Conservation (phyloP, 2,329 filamentous ascomycete species). For the Aureobasidium zeae region DNA sequence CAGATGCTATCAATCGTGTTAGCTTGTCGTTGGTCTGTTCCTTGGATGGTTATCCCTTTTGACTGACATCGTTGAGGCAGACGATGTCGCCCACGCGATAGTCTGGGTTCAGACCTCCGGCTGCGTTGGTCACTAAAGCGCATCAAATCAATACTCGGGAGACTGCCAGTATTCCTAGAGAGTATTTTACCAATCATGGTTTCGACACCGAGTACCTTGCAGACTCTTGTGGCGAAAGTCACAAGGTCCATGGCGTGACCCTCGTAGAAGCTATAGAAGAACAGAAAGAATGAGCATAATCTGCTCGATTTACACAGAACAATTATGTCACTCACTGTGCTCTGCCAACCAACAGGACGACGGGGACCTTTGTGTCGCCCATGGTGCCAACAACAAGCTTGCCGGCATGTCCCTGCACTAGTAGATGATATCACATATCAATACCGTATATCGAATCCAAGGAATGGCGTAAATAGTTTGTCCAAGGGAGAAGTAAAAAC, state of each 20-base stretch:
- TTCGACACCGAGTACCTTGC: conserved; percentile 52
- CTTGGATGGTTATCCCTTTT: not conserved
- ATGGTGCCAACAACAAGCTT: conserved; percentile 56
- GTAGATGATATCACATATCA: not conserved
- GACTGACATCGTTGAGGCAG: conserved; percentile 52
- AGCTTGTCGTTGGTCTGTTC: not conserved
- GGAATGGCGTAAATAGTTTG: too few species aligned
- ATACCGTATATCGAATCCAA: not conserved
- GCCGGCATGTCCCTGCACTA: conserved; percentile 49
- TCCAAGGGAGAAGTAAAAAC: not conserved
- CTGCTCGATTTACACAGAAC: not conserved
- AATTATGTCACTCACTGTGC: conserved; percentile 47
- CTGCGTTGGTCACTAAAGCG: conserved; percentile 56
- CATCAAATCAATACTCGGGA: not conserved
- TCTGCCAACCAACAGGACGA: conserved; percentile 55
- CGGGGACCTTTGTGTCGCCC: conserved; percentile 43
- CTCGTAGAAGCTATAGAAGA: conserved; percentile 51
- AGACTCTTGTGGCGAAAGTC: conserved; percentile 56
- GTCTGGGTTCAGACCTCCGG: conserved; percentile 54
- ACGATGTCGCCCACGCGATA: conserved; percentile 58
- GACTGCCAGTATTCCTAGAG: too few species aligned
- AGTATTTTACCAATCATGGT: conserved; percentile 50
- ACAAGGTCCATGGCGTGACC: conserved; percentile 54
- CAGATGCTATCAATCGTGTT: conserved; percentile 42
- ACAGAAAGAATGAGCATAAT: conserved; percentile 17